Base-by-base conservation (phyloP, 2,329 filamentous ascomycete species). In the Fusarium musae region DNA sequence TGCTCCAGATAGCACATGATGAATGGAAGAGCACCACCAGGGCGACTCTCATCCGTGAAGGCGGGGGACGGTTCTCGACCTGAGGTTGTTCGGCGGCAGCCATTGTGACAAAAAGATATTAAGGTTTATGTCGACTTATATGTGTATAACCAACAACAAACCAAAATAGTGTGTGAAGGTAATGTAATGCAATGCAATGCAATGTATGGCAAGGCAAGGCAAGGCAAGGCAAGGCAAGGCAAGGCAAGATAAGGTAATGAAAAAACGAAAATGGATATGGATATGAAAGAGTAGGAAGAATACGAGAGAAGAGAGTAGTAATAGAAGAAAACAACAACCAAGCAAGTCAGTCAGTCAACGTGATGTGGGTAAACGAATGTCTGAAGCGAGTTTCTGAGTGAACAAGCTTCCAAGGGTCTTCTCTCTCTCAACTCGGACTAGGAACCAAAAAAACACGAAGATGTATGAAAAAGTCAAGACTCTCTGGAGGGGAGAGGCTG, bases 1-100 rank as follows among this genome's bases (percentile, higher is more conserved):
- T 77, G 60, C 74, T 77, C 74, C 74, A 76, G 59, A 77, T 77
- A 56, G 75, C 75, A 58, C 75, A 77, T 26, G 75, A 72, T 40
- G 75, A 77, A 63, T 77, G 75, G 56, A 77, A 77, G 52, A 77
- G 75, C 32, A 77, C 74, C 43, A 76, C 75, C 65, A 76, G 65
- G 62, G 75, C 64, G 39, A 77, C 67, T 56, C 69, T 75, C 50
- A 59, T 72, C 28, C 73, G 68, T 15, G 73, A 67, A 11, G 73
- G 68, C 16, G 72, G 73, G 32, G 72, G 67, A 15, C 57, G 62
- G 56, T 66, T 60, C 66, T 74, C 72, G 50, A 61, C 54, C 44
- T 67, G 65, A 42, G 65, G 44, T 70, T 75, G 66, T 59, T 73
- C 72, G 54, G 59, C 59, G 52, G 59, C 72, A 39, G 67, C 72